Conservation (phyloP, 805 yeast genomes). For the Spathaspora gorwiae region DNA sequence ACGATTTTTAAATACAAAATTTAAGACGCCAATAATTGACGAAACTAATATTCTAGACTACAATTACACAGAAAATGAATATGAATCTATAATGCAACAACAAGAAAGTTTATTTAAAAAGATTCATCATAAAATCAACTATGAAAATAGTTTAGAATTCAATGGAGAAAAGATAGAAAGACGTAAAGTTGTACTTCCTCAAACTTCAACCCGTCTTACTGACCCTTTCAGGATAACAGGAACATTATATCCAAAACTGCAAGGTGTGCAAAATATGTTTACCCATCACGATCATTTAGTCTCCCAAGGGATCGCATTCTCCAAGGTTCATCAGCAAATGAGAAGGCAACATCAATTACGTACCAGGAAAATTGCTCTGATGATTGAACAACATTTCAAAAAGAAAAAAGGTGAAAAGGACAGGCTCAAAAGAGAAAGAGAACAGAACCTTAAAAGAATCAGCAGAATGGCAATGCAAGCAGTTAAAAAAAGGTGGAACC, state of each 20-base stretch:
- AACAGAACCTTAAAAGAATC: slow-evolving; percentile 59
- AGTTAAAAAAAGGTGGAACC: slow-evolving; percentile 84
- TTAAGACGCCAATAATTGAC: slow-evolving; percentile 34
- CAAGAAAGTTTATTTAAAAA: slow-evolving; percentile 49
- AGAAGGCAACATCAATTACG: slow-evolving; percentile 61
- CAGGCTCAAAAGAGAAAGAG: slow-evolving; percentile 68
- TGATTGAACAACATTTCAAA: slow-evolving; percentile 84
- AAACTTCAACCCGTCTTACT: slow-evolving; percentile 35
- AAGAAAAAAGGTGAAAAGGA: slow-evolving; percentile 87
- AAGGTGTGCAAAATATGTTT: slow-evolving; percentile 36
- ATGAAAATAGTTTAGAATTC: slow-evolving; percentile 35
- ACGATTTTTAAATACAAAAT: slow-evolving; percentile 23
- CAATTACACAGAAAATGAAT: slow-evolving; percentile 48
- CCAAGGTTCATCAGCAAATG: slow-evolving; percentile 65
- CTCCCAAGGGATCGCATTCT: slow-evolving; percentile 67
- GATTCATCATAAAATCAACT: slow-evolving; percentile 34
- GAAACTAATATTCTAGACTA: slow-evolving; percentile 29
- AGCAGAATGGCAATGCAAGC: slow-evolving; percentile 82
- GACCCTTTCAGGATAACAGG: slow-evolving; percentile 47
- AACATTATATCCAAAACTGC: slow-evolving; percentile 36
- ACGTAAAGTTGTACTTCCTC: slow-evolving; percentile 44
- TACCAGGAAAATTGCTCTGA: slow-evolving; percentile 67
- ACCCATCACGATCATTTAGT: slow-evolving; percentile 72
- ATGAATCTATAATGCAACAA: slow-evolving; percentile 47
- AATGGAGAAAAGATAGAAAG: slow-evolving; percentile 47